phyloP scores from a whole-genome alignment of 495 filamentous ascomycete species.

The Glutinoglossum americanum region DNA sequence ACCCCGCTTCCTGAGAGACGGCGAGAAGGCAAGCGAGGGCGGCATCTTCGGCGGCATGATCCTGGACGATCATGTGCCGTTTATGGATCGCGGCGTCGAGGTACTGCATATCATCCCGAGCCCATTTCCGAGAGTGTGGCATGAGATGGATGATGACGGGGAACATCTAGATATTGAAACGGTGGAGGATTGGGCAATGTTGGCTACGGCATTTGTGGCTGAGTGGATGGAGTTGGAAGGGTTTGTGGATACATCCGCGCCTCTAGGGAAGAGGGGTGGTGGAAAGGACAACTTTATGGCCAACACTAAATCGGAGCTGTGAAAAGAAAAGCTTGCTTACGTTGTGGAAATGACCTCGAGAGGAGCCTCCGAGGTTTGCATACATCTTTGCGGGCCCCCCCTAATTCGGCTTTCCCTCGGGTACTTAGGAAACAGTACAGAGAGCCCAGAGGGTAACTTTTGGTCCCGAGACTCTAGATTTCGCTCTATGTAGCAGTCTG shows the following conservation, averaged over 20 bases:
- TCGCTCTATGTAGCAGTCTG: not conserved
- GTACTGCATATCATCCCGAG: conserved; percentile 70
- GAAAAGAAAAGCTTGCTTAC: not conserved
- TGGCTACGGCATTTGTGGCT: conserved; percentile 63
- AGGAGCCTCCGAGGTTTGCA: not conserved
- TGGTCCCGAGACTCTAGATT: too few species aligned
- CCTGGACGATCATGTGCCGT: conserved; percentile 78
- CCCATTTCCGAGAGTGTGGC: conserved; percentile 75
- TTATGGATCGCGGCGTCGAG: conserved; percentile 65
- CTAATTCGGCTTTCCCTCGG: not conserved
- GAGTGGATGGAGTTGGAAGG: conserved; percentile 90
- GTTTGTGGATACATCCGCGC: conserved; percentile 12
- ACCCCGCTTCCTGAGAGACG: conserved; percentile 21
- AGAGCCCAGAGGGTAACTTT: not conserved
- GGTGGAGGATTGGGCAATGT: conserved; percentile 67
- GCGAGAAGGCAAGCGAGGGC: conserved; percentile 27
- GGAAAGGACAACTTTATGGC: not conserved
- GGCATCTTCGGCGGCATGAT: conserved; percentile 29
- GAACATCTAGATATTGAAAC: conserved; percentile 68
- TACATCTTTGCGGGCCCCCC: not conserved
- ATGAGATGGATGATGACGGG: conserved; percentile 62
- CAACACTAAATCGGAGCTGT: not conserved
- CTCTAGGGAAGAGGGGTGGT: not conserved
- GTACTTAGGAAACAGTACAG: not conserved
- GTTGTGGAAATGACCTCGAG: not conserved